phyloP scores from a whole-genome alignment of 73 alveolate genomes.

The Symbiodinium natans region DNA sequence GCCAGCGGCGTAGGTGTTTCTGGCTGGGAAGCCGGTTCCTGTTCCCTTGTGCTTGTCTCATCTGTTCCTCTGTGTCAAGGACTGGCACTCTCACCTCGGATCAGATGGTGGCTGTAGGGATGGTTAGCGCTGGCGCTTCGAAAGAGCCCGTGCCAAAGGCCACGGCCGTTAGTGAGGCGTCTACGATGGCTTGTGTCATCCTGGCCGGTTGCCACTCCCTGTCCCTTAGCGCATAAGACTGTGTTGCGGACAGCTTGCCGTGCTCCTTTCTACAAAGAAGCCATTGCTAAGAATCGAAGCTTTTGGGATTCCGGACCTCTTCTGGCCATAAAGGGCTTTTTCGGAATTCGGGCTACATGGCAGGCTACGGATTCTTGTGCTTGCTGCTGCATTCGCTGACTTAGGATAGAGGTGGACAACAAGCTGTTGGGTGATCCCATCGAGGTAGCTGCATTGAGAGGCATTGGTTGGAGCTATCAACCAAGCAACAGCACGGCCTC shows the following conservation, averaged over 20 bases:
- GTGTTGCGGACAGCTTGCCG: no score
- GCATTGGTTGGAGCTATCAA: slow-evolving; percentile 82
- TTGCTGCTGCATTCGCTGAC: neutral
- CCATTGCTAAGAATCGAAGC: no score
- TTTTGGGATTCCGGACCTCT: no score
- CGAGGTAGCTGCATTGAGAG: slow-evolving; percentile 82
- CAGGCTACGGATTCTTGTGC: no score
- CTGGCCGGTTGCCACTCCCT: slow-evolving; percentile 83
- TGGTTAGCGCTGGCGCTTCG: slow-evolving; percentile 27
- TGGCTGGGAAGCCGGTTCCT: neutral
- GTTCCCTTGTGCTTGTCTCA: neutral
- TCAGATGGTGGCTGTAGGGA: slow-evolving; percentile 98
- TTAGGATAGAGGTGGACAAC: slow-evolving; percentile 82
- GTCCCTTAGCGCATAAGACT: slow-evolving; percentile 1
- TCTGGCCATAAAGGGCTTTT: no score
- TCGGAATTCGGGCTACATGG: no score
- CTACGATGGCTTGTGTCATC: slow-evolving; percentile 55
- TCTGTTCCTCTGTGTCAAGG: slow-evolving; percentile 11
- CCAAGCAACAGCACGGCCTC: slow-evolving; percentile 83
- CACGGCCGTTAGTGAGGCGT: slow-evolving; percentile 38
- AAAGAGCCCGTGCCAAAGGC: neutral
- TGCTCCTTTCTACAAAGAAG: no score
- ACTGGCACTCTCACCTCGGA: slow-evolving; percentile 99
- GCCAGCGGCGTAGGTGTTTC: neutral
- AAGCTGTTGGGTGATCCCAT: slow-evolving; percentile 90